Evolutionary conservation across 352 stramenopile genomes (phyloP), one percentile per base, ranked within the genome.

Genomic region (Pythium periplocum): DNA sequence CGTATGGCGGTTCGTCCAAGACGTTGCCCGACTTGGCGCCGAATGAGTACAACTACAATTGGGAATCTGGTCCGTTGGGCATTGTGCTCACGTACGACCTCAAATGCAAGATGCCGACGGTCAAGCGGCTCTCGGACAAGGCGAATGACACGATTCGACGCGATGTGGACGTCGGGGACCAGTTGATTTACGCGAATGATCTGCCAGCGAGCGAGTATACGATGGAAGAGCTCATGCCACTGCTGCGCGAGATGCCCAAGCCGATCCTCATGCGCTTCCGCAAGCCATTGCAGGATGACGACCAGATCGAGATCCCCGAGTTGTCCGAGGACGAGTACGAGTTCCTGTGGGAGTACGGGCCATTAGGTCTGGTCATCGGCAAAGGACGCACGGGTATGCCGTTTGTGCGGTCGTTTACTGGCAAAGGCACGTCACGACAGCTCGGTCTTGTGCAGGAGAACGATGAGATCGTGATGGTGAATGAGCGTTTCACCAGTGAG

Each of bases 381-480:
- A 79, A 77, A 49, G 84, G 78, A 2, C 56, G 65, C 1, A 56
- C 62, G 0, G 77, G 77, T 6, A 48, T 88, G 34, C 78, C 83
- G 4, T 91, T 87, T 53, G 83, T 93, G 11, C 78, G 83, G 40
- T 87, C 78, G 9, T 86, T 93, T 51, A 93, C 83, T 11, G 80
- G 83, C n/a, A 81, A 87, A 42, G 83, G 83, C 11, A 89, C 78
- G 40, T 93, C 80, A 1, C 70, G 70, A 30, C 77, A 93, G 45
- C 62, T 93, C 4, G 48, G 63, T 5, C 68, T 87, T 8, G 81
- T 93, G 4, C 72, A 83, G 51, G 71, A 83, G 58, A 81, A 84
- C 43, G 83, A 93, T 50, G 79, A 90, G 66, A 88, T 93, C 58
- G 66, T 91, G 39, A 70, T 91, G 57, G 82, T 93, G 45, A 93